Evolutionary conservation across 441 rosid species (phyloP).

Genomic region (Croton laevigatus): DNA sequence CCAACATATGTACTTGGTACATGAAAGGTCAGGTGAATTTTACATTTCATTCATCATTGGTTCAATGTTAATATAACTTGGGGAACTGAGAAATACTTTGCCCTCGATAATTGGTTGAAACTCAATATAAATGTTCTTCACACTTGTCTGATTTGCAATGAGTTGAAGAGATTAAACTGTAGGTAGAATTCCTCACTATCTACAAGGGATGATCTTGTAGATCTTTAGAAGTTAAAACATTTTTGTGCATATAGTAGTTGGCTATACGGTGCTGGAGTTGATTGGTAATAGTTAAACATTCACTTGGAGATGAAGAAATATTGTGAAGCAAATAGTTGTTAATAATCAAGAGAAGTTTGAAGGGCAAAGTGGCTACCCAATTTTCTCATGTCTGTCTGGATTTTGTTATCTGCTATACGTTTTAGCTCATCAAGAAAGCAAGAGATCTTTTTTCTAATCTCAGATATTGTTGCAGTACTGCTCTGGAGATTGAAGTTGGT

Average conservation of each 20-base stretch:
- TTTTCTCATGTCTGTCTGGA: not conserved
- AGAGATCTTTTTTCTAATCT: conserved; percentile 22
- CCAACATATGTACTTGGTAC: not conserved
- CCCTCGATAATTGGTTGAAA: not conserved
- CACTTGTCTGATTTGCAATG: not conserved
- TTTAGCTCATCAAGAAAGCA: conserved; percentile 17
- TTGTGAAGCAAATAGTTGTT: not conserved
- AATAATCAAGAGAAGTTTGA: not conserved
- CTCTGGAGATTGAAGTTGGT: conserved; percentile 88
- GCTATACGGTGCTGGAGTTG: not conserved
- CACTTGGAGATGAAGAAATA: not conserved
- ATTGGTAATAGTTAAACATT: not conserved
- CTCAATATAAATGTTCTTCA: not conserved
- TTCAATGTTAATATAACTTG: not conserved
- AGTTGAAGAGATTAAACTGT: not conserved
- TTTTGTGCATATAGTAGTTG: not conserved
- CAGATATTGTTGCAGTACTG: conserved; percentile 47
- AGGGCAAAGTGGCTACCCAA: not conserved
- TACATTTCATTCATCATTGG: not conserved
- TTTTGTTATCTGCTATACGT: not conserved
- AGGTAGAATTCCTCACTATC: not conserved
- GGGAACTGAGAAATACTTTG: conserved; percentile 2
- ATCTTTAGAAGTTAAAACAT: not conserved
- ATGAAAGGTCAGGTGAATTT: conserved; percentile 2
- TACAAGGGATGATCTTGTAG: not conserved